These are phyloP conservation scores for Puccinellia tenuiflora DNA, from an alignment of 176 grass and related monocot genomes.

Conservation along the genomic window DNA sequence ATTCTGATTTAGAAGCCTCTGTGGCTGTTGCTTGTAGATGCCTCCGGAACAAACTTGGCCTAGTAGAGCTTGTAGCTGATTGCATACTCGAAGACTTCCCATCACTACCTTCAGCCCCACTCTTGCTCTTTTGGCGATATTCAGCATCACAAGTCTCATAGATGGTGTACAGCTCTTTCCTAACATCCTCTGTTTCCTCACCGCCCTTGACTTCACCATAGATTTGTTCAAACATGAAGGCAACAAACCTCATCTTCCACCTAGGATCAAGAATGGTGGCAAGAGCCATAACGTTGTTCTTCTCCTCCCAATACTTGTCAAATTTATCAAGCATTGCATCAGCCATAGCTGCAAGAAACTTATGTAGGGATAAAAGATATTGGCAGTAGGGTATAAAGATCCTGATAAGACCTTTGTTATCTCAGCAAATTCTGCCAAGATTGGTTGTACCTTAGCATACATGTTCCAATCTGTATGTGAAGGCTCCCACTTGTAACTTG, in stretches of 20 bases:
- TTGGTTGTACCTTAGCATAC: no score
- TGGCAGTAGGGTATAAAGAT: no score
- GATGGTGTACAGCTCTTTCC: background rate
- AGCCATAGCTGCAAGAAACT: background rate
- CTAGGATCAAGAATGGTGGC: background rate
- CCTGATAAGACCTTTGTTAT: no score
- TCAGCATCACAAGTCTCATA: background rate
- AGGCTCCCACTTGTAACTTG: no score
- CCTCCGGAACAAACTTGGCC: background rate
- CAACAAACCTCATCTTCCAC: background rate
- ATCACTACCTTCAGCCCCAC: background rate
- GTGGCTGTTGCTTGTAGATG: background rate
- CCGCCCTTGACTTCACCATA: background rate
- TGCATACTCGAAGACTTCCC: background rate
- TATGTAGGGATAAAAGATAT: no score
- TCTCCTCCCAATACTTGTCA: background rate
- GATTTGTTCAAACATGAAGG: background rate
- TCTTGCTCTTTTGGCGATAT: background rate
- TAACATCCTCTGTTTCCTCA: background rate
- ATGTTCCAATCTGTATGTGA: no score
- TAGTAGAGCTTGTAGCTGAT: background rate
- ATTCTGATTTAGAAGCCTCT: background rate
- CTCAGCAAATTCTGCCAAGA: no score
- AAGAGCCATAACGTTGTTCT: background rate
- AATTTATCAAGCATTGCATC: background rate